Evolutionary conservation across 371 early-diverging fungal species (phyloP), one percentile per base, ranked within the genome.

Genomic region (Smittium culicis): DNA sequence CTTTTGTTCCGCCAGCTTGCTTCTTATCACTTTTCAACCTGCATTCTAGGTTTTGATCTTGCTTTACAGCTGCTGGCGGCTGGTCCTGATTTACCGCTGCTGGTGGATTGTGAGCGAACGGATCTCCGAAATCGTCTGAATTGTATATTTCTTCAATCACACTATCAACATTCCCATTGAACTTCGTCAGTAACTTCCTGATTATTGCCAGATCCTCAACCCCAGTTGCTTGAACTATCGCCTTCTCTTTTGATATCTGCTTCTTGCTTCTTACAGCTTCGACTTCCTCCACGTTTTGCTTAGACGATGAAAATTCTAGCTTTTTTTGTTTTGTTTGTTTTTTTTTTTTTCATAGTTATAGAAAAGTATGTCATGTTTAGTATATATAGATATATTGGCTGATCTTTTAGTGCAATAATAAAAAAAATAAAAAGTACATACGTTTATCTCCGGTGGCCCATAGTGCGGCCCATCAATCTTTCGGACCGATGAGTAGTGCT

Each of bases 401-500:
- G n/a, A n/a, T n/a, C n/a, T n/a, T n/a, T n/a, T n/a, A n/a, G 60
- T 59, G n/a, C 25, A 29, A n/a, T 32, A 14, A 29, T 11, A 29
- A 59, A 14, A 25, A 59, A 32, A 29, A 14, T 5, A 27, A 59
- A 59, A 29, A 59, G 16, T 16, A 74, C 71, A 57, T 75, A 72
- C 78, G 67, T 79, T 80, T 24, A 86, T 84, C 25, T 83, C 76
- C 1, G 88, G 88, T 25, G 78, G 77, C 2, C 87, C 89, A 2
- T 73, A 74, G 35, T 77, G 74, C 1, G 88, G 88, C 0, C 88
- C 87, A 59, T 79, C 79, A 25, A 81, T 71, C 54, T 85, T 86
- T 25, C 89, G 75, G 17, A 90, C 81, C 0, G 90, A 90, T 25
- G 84, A 83, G 67, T 92, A 92, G 72, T 91, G 93, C 68, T 91